phyloP scores from a whole-genome alignment of 768 basidiomycete species.

The Crucibulum laeve region DNA sequence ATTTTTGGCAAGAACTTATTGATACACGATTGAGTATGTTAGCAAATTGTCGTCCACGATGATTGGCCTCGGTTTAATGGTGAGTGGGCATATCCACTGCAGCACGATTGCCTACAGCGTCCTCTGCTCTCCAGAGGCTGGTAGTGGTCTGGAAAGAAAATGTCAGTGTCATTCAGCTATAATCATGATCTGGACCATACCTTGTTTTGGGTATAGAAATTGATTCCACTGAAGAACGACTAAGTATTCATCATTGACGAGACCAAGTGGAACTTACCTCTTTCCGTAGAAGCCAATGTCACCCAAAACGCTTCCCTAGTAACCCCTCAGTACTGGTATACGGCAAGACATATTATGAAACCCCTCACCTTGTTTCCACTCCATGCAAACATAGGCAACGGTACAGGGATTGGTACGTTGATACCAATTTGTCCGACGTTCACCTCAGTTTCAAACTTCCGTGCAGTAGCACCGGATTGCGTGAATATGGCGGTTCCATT shows the following conservation, averaged over 20 bases:
- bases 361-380: constrained; percentile 78
- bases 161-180: constrained; percentile 1
- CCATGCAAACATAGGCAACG: constrained; percentile 92
- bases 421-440: constrained; percentile 93
- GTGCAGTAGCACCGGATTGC: constrained; percentile 90
- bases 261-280: constrained; percentile 41
- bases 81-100: constrained; percentile 86
- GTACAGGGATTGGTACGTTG: constrained; percentile 92
- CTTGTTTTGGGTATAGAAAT: constrained; percentile 97
- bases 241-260: too few species aligned
- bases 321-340: constrained; percentile 1
- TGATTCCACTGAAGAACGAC: constrained; percentile 85
- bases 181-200: constrained; percentile 21
- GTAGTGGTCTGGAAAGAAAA: constrained; percentile 68
- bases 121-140: constrained; percentile 87
- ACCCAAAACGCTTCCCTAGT: constrained; percentile 69
- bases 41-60: neutral
- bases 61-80: constrained; percentile 30
- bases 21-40: neutral
- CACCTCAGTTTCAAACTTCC: constrained; percentile 85
- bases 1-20: neutral
- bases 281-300: constrained; percentile 92
- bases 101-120: constrained; percentile 75
- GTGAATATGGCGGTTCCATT: constrained; percentile 97
- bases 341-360: neutral